Conservation (phyloP, 768 basidiomycete species). For the Leccinellum luteum region DNA sequence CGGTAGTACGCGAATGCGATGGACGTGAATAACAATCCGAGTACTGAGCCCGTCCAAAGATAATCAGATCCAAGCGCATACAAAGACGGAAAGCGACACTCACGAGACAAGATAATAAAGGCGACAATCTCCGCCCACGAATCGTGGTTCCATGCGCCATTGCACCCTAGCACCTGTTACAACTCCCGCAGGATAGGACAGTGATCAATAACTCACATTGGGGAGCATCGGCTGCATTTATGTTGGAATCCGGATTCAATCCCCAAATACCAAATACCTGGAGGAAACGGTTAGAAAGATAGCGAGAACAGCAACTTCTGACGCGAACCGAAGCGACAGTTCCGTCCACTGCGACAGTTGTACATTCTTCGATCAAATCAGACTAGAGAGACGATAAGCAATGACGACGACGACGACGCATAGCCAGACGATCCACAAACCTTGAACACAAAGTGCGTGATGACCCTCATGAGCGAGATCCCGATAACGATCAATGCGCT, state of each 20-base stretch:
- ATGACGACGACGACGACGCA: not conserved
- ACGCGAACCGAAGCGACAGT: slow-evolving; percentile 33
- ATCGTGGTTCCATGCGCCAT: slow-evolving; percentile 53
- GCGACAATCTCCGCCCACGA: slow-evolving; percentile 69
- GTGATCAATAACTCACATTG: slow-evolving; percentile 39
- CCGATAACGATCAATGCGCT: slow-evolving; percentile 50
- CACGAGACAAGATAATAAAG: slow-evolving; percentile 59
- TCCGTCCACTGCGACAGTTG: slow-evolving; percentile 35
- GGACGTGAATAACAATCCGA: slow-evolving; percentile 59
- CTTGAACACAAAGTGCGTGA: slow-evolving; percentile 71
- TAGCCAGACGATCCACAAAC: slow-evolving; percentile 30
- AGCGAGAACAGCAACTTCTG: not conserved
- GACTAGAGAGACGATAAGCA: slow-evolving; percentile 35
- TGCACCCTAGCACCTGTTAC: slow-evolving; percentile 53
- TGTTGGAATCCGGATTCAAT: slow-evolving; percentile 30
- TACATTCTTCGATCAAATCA: slow-evolving; percentile 58
- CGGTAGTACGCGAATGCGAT: slow-evolving; percentile 72
- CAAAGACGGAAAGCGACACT: slow-evolving; percentile 19
- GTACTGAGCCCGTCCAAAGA: slow-evolving; percentile 36
- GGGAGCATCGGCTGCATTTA: slow-evolving; percentile 40
- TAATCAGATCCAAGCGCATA: not conserved
- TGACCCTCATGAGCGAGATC: slow-evolving; percentile 50
- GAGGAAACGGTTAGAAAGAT: slow-evolving; percentile 17
- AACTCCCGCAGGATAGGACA: not conserved
- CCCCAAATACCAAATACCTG: slow-evolving; percentile 57